Percentiles rank a stretch among this genome's conserved stretches.
Conservation (phyloP, 208 protist species). For the Tritrichomonas foetus region DNA sequence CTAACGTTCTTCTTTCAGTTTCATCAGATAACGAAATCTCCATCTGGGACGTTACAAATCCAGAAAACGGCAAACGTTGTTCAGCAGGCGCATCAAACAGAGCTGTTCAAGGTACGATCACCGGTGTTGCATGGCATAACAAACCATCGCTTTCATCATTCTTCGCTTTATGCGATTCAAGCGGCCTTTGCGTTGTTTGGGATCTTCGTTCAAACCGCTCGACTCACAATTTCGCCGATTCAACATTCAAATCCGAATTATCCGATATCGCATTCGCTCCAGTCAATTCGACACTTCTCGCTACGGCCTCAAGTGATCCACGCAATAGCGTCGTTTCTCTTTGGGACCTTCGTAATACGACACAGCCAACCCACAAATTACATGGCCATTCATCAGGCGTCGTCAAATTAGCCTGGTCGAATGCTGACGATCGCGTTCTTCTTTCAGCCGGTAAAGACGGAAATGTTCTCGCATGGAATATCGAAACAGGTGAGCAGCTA, state of each 20-base stretch:
- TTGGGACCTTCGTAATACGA: not conserved
- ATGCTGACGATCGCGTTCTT: not conserved
- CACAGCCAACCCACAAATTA: not conserved
- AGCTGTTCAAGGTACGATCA: not conserved
- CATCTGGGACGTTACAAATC: not conserved
- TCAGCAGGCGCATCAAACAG: not conserved
- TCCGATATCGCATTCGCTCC: constrained; percentile 7
- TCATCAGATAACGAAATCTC: not conserved
- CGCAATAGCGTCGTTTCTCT: not conserved
- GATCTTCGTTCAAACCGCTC: not conserved
- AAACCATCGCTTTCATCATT: not conserved
- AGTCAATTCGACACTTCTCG: not conserved
- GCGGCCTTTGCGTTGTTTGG: not conserved
- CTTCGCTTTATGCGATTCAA: not conserved
- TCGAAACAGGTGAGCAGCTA: not conserved
- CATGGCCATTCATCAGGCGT: not conserved
- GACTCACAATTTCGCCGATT: constrained; percentile 13
- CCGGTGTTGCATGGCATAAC: not conserved
- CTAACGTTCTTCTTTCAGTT: not conserved
- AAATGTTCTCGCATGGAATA: constrained; percentile 1
- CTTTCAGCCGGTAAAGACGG: not conserved
- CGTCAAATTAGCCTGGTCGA: not conserved
- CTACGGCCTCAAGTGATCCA: not conserved
- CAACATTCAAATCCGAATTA: not conserved
- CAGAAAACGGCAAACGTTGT: not conserved